Base-by-base conservation (phyloP, 176 grass and related monocot genomes). In the Thinopyrum elongatum region DNA sequence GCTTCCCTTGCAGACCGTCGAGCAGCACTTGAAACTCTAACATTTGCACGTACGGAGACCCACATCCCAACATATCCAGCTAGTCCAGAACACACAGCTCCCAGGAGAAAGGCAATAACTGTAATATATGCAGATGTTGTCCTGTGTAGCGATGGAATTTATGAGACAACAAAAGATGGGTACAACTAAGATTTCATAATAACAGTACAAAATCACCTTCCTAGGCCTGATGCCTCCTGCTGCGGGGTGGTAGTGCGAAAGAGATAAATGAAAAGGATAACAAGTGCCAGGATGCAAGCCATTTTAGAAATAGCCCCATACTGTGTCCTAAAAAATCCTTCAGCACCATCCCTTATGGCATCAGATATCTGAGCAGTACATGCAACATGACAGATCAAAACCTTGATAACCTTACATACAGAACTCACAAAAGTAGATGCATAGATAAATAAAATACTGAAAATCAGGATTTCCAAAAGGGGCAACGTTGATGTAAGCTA, bases 21-120 rank as follows among this genome's bases (percentile, higher is more conserved):
- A 86, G 97, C 97, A 77, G 97, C 97, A 88, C 97, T 99, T 70
- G 97, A 99, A 70, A 99, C 97, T 88, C 97, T 87, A 90, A 99
- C 97, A 94, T 99, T 96, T 57, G 97, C 97, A 85, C 97, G 97
- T 13, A 99, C 97, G 10, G 97, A 99, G 2, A 99, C 97, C 97
- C 94, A 99, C 97, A 99, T 99, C 76, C 97, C 97, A 78, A 99
- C 94, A 91, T 94, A 99, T 33, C 97, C 97, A 70, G 97, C 97
- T 73, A 96, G 87, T 84, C 94, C 97, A 82, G 97, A 99, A 91
- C 97, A 99, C 73, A 99, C 30, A 55, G 97, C 94, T 91, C 97
- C 97, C 77, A 99, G 86, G 36, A 99, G 97, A 90, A 99, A 99
- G 57, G 97, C 88, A 87, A 89, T 92, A 83, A 96, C 94, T 1